phyloP scores from a whole-genome alignment of 2,329 filamentous ascomycete species.

The Monilinia vaccinii-corymbosi region DNA sequence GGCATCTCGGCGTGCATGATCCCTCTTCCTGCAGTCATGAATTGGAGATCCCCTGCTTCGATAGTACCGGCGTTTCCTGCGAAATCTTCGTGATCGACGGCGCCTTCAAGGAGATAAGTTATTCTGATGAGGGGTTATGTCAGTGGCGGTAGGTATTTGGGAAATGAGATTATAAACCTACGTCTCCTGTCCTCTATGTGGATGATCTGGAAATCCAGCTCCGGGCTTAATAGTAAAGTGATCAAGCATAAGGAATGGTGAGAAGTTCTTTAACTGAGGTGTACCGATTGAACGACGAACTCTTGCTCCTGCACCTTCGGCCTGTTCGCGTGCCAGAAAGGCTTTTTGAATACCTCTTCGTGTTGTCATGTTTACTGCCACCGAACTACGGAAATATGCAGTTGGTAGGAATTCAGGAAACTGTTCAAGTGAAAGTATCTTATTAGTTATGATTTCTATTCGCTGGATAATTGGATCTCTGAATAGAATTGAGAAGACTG shows the following conservation, averaged over 20 bases:
- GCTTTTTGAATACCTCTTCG: constrained; percentile 72
- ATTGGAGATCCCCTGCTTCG: constrained; percentile 80
- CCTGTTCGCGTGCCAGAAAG: constrained; percentile 76
- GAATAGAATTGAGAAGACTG: constrained; percentile 24
- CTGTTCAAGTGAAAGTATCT: constrained; percentile 10
- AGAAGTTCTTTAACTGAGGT: constrained; percentile 72
- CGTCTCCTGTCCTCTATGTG: constrained; percentile 44
- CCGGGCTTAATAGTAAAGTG: constrained; percentile 75
- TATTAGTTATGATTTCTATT: constrained; percentile 15
- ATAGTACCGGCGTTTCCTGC: constrained; percentile 79
- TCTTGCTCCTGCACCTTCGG: constrained; percentile 79
- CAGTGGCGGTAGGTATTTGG: background rate
- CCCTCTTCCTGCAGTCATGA: constrained; percentile 90
- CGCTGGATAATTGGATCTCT: constrained; percentile 17
- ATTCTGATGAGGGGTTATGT: constrained; percentile 36
- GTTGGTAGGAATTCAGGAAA: constrained; percentile 17
- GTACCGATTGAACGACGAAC: constrained; percentile 86
- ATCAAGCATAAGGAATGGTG: constrained; percentile 92
- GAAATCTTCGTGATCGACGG: constrained; percentile 87
- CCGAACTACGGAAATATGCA: constrained; percentile 15
- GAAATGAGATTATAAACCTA: background rate
- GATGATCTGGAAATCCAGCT: constrained; percentile 85
- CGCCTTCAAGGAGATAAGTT: constrained; percentile 80
- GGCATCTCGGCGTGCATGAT: constrained; percentile 98
- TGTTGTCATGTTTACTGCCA: constrained; percentile 47